phyloP scores from a whole-genome alignment of 805 yeast genomes.

The Candida anglica region DNA sequence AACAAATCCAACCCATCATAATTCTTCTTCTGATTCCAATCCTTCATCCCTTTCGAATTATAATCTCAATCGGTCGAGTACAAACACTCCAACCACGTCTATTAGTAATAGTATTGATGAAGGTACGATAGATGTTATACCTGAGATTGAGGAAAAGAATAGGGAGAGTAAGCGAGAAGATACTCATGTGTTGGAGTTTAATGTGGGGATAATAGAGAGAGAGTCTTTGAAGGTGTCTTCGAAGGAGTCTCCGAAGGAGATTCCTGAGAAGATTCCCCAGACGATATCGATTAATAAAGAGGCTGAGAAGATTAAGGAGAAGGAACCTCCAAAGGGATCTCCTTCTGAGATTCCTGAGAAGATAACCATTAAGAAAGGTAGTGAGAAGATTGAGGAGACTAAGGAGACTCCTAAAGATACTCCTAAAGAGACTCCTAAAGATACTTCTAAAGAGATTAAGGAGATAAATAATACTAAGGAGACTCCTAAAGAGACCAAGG shows the following conservation, averaged over 20 bases:
- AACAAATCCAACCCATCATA: conserved; percentile 1
- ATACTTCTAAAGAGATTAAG: no score
- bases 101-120: conserved; percentile 12
- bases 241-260: no score
- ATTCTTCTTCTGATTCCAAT: conserved; percentile 10
- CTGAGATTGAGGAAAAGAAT: not conserved
- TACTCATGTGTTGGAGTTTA: not conserved
- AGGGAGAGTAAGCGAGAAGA: not conserved
- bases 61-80: conserved; percentile 16
- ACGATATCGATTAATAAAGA: no score
- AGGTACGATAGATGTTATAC: not conserved
- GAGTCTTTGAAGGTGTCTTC: not conserved
- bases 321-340: no score
- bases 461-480: no score
- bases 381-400: no score
- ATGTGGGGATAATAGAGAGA: not conserved
- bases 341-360: no score
- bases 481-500: no score
- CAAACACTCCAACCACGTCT: conserved; percentile 31
- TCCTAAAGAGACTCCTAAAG: not conserved
- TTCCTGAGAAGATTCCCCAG: no score
- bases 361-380: no score
- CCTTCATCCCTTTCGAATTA: conserved; percentile 20
- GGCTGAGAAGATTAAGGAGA: no score
- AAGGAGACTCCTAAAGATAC: not conserved